Conservation (phyloP, 164 flowering plant genomes). For the Umbilicus rupestris region DNA sequence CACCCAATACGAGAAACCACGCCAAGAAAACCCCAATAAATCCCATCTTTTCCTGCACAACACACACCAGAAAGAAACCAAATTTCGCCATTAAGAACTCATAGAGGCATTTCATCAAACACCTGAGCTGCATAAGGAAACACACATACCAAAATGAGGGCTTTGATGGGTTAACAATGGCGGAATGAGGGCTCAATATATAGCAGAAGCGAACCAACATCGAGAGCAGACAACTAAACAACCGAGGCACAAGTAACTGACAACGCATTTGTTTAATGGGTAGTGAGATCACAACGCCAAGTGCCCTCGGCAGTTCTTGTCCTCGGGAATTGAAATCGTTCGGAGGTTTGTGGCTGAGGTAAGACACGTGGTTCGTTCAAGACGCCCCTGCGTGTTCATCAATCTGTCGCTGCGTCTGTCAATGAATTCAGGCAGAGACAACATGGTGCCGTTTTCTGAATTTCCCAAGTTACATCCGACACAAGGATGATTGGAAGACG, state of each 20-base stretch:
- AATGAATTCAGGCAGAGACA: background rate
- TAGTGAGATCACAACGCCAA: background rate
- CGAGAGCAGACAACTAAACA: background rate
- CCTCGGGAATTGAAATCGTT: slow-evolving; percentile 3
- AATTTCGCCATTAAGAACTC: background rate
- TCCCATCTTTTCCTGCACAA: slow-evolving; percentile 13
- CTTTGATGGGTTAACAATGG: background rate
- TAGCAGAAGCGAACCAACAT: background rate
- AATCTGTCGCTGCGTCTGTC: background rate
- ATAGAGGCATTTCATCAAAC: background rate
- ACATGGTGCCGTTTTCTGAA: background rate
- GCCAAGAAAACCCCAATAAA: slow-evolving; percentile 15
- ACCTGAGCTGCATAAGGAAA: background rate
- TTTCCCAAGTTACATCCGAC: too few relatives aligned
- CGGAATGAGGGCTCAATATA: background rate
- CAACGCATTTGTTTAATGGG: background rate
- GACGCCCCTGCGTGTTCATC: background rate
- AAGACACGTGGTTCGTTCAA: background rate
- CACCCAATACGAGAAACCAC: slow-evolving; percentile 13
- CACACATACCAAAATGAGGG: background rate
- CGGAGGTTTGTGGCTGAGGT: background rate
- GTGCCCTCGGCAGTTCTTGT: background rate
- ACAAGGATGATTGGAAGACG: too few relatives aligned
- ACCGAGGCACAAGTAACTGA: background rate
- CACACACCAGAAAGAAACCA: background rate